These are phyloP conservation scores for Tulasnella sp. DNA, from an alignment of 768 basidiomycete genomes.

Conservation along the genomic window DNA sequence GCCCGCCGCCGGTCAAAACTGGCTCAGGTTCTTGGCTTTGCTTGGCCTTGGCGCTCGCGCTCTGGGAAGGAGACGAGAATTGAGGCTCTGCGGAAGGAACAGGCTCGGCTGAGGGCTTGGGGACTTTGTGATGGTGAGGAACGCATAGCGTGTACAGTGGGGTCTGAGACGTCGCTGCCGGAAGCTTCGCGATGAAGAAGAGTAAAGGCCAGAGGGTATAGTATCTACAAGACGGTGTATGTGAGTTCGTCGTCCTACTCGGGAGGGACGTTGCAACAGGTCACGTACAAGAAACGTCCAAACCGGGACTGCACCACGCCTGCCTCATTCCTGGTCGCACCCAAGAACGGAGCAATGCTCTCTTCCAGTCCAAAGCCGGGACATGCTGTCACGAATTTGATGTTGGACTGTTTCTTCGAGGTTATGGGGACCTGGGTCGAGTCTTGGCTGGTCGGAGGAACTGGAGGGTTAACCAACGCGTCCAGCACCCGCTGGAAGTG, in stretches of 20 bases:
- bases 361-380: constrained; percentile 74
- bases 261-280: not conserved
- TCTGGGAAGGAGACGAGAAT: not conserved
- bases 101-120: constrained; percentile 16
- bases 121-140: constrained; percentile 39
- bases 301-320: constrained; percentile 40
- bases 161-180: constrained; percentile 61
- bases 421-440: constrained; percentile 32
- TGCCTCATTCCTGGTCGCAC: constrained; percentile 31
- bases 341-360: constrained; percentile 51
- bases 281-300: constrained; percentile 50
- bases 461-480: constrained; percentile 61
- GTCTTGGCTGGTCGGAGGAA: constrained; percentile 45
- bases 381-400: constrained; percentile 67
- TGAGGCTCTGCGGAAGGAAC: constrained; percentile 2
- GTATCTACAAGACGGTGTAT: constrained; percentile 44
- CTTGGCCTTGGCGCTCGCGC: not conserved
- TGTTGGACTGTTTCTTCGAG: constrained; percentile 56
- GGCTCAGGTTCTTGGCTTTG: constrained; percentile 9
- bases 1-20: constrained; percentile 18
- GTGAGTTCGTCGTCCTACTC: not conserved
- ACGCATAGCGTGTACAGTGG: constrained; percentile 79
- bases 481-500: constrained; percentile 84
- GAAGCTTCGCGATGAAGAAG: constrained; percentile 65
- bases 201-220: constrained; percentile 62